These are phyloP conservation scores for Apiotrichum akiyoshidainum DNA, from an alignment of 1,284 basidiomycete species.

Conservation along the genomic window DNA sequence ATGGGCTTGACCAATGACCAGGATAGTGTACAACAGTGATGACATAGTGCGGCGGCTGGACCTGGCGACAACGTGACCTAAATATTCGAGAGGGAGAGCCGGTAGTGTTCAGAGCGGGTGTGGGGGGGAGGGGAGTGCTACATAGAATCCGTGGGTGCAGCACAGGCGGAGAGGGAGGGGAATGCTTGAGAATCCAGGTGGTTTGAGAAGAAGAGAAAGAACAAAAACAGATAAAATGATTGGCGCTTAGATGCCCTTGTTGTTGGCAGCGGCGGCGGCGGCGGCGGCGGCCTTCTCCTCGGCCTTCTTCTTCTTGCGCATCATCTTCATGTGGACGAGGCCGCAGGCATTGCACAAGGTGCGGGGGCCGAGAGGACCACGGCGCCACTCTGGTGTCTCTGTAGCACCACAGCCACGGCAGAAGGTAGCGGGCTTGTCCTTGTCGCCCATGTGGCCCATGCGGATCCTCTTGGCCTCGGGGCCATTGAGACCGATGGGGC, in stretches of 20 bases:
- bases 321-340: slow-evolving; percentile 47
- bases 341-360: slow-evolving; percentile 51
- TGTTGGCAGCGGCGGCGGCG: neutral
- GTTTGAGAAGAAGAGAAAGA: no score
- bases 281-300: slow-evolving; percentile 37
- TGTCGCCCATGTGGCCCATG: slow-evolving; percentile 15
- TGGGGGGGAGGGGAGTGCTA: no score
- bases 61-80: no score
- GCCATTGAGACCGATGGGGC: neutral
- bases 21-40: no score
- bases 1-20: no score
- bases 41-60: no score
- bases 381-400: slow-evolving; percentile 51
- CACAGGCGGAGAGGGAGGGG: no score
- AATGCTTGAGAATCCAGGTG: no score
- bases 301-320: slow-evolving; percentile 41
- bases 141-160: no score
- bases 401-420: slow-evolving; percentile 50
- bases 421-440: slow-evolving; percentile 29
- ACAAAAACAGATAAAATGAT: no score
- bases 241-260: neutral
- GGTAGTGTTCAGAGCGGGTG: no score
- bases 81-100: no score
- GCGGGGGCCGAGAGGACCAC: slow-evolving; percentile 49
- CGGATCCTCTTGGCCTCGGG: slow-evolving; percentile 14